Evolutionary conservation across 2,329 filamentous ascomycete genomes (phyloP), one percentile per base, ranked within the genome.

Genomic region (Pseudogymnoascus sp.): DNA sequence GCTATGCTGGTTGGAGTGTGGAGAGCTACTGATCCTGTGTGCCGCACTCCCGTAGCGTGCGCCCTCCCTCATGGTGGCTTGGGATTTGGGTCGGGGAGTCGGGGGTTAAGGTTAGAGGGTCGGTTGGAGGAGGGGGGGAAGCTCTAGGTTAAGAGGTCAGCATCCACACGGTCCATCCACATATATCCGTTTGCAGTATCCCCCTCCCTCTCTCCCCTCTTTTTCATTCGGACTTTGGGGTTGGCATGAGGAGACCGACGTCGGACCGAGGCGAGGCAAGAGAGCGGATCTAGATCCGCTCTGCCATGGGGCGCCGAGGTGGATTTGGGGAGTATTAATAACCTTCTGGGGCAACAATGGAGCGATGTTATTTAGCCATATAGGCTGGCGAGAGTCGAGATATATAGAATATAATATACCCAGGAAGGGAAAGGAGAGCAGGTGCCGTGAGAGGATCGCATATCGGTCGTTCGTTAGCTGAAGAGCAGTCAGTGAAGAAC

Each of bases 221-320:
- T 55, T 55, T 22, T 22, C 5, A 6, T 19, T 55, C 49, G 25
- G 23, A 11, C 14, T 52, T 11, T 16, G 23, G 28, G 9, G 28
- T 33, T 33, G 14, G 23, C 4, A 25, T 30, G 22, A 45, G 45
- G 14, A 52, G 23, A 55, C 8, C 49, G 49, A 55, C 28, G 8
- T 55, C 49, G 49, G 49, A 55, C 49, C 49, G 49, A 55, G 49
- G 28, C 28, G 49, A 55, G 25, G 49, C 5, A 30, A 30, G 9
- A 33, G 28, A 7, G 49, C 49, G 49, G 49, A 55, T 55, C 49
- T 55, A 55, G 49, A 55, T 55, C 49, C 49, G 49, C 49, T 12
- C 25, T 45, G 22, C 38, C 9, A 22, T 19, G 38, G 38, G 16
- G 7, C 6, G 2, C 38, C 38, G 16, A 22, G 42, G 42, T 49